Percentiles rank a stretch among this genome's conserved stretches.
Conservation (phyloP, 2,329 filamentous ascomycete species). For the Rutstroemia sydowiana region DNA sequence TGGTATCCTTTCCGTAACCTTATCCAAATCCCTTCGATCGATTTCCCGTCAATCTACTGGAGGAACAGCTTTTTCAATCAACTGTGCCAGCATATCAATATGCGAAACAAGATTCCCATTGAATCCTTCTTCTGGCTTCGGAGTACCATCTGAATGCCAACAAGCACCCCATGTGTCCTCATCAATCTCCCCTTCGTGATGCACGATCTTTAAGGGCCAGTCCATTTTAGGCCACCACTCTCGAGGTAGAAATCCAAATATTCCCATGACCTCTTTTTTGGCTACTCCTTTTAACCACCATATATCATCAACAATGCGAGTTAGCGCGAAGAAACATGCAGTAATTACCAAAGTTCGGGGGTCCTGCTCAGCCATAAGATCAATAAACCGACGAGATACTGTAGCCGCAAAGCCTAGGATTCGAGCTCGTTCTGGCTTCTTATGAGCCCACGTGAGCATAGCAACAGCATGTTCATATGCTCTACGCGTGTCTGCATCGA, state of each 20-base stretch:
- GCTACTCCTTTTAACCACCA: constrained; percentile 68
- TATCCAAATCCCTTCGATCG: neutral
- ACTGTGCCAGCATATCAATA: constrained; percentile 23
- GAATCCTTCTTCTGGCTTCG: constrained; percentile 13
- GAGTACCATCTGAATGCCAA: constrained; percentile 7
- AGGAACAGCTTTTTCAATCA: constrained; percentile 20
- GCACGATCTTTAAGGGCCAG: constrained; percentile 26
- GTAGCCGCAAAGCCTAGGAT: constrained; percentile 58
- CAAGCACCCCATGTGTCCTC: constrained; percentile 25
- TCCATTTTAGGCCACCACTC: constrained; percentile 29
- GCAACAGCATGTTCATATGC: constrained; percentile 59
- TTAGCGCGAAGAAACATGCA: constrained; percentile 28
- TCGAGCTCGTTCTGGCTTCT: constrained; percentile 50
- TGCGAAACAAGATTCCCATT: constrained; percentile 16
- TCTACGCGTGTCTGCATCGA: constrained; percentile 36
- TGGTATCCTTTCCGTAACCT: no score
- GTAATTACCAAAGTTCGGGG: constrained; percentile 31
- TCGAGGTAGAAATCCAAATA: constrained; percentile 22
- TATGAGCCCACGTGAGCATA: constrained; percentile 59
- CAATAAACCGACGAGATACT: constrained; percentile 53
- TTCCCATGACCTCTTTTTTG: constrained; percentile 55
- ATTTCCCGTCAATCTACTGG: constrained; percentile 19
- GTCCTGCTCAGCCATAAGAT: constrained; percentile 49
- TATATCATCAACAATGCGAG: constrained; percentile 24
- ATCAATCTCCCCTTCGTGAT: constrained; percentile 24